Evolutionary conservation across 2,329 filamentous ascomycete genomes (phyloP).

Genomic region (Bipolaris sorokiniana): DNA sequence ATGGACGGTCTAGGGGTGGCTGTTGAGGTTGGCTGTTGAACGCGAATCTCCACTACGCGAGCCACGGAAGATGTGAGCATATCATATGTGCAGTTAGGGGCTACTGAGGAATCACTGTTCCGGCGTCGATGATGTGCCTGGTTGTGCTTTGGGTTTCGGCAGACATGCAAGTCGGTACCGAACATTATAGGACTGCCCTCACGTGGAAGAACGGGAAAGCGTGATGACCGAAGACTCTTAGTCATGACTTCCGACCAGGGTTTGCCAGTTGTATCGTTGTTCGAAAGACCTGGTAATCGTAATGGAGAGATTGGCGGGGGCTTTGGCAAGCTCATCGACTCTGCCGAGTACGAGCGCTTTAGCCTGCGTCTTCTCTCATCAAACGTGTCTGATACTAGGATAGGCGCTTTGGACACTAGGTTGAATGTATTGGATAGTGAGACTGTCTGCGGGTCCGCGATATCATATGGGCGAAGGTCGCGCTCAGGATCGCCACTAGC

Average conservation of each 20-base stretch:
- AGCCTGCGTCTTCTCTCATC: conserved; percentile 26
- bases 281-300: conserved; percentile 38
- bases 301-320: conserved; percentile 32
- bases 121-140: background rate
- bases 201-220: conserved; percentile 30
- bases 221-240: conserved; percentile 41
- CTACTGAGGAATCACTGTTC: background rate
- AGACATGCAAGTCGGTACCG: conserved; percentile 5
- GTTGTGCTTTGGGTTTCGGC: background rate
- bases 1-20: conserved; percentile 24
- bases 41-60: conserved; percentile 22
- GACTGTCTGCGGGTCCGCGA: conserved; percentile 22
- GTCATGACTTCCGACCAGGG: conserved; percentile 39
- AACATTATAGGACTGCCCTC: conserved; percentile 21
- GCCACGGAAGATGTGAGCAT: background rate
- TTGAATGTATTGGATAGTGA: conserved; percentile 27
- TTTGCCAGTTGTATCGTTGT: conserved; percentile 27
- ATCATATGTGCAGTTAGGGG: background rate
- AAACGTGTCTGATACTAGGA: conserved; percentile 29
- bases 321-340: conserved; percentile 33
- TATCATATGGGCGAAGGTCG: conserved; percentile 31
- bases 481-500: conserved; percentile 15
- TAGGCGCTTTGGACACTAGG: conserved; percentile 41
- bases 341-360: conserved; percentile 42
- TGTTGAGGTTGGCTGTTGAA: conserved; percentile 29